Percentiles rank a stretch among this genome's conserved stretches.
These are phyloP conservation scores for Sclerotiophoma versabilis DNA, from an alignment of 2,329 filamentous ascomycete species.

Conservation along the genomic window DNA sequence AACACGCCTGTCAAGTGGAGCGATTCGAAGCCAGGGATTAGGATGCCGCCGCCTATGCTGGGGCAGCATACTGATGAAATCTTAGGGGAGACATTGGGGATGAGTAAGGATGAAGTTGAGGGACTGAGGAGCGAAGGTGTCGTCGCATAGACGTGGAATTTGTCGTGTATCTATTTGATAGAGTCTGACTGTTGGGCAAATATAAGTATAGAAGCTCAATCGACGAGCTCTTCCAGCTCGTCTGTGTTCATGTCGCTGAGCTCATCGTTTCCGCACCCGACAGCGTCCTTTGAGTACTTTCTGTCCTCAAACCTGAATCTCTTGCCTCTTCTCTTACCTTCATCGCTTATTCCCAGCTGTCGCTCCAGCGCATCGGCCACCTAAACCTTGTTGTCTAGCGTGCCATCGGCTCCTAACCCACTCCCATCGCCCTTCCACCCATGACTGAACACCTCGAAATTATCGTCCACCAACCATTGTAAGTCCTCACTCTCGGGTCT, in stretches of 20 bases:
- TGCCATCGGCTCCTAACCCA: slow-evolving; percentile 40
- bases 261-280: background rate
- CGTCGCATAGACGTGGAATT: slow-evolving; percentile 32
- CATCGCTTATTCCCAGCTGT: background rate
- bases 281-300: background rate
- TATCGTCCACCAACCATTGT: slow-evolving; percentile 68
- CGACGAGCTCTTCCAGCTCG: slow-evolving; percentile 11
- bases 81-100: slow-evolving; percentile 38
- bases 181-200: background rate
- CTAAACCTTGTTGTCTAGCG: slow-evolving; percentile 19
- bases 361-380: background rate
- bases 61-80: slow-evolving; percentile 57
- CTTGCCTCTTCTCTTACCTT: background rate
- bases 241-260: slow-evolving; percentile 16
- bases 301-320: background rate
- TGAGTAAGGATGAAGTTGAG: slow-evolving; percentile 42
- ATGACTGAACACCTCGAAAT: slow-evolving; percentile 65
- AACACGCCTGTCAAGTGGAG: slow-evolving; percentile 97
- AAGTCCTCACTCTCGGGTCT: slow-evolving; percentile 65
- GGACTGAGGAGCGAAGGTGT: slow-evolving; percentile 44
- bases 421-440: slow-evolving; percentile 46
- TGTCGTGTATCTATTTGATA: background rate
- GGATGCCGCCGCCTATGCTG: slow-evolving; percentile 80
- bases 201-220: background rate
- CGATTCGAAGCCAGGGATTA: slow-evolving; percentile 76